A percentile compares a stretch with the other conserved stretches of the same genome.
phyloP scores from a whole-genome alignment of 106 monocot genomes.

The Dendrobium chrysotoxum region DNA sequence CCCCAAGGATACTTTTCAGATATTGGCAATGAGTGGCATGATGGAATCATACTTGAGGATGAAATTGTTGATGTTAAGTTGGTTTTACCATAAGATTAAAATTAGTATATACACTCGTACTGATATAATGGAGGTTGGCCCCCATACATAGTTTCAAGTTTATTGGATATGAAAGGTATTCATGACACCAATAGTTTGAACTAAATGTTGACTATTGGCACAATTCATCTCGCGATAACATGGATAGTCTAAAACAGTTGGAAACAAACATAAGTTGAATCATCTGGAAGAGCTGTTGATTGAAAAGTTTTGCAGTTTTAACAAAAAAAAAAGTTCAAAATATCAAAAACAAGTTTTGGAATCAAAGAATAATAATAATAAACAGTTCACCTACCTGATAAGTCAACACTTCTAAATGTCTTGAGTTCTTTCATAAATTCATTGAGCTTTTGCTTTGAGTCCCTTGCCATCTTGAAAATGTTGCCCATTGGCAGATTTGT shows the following conservation, averaged over 20 bases:
- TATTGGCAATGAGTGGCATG: background rate
- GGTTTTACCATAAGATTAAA: background rate
- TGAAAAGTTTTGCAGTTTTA: background rate
- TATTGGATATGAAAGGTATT: background rate
- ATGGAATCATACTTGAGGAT: background rate
- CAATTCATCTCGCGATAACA: background rate
- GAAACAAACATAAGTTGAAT: background rate
- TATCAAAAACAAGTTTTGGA: background rate
- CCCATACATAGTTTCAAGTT: background rate
- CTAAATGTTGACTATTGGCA: background rate
- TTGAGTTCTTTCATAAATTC: slow-evolving; percentile 86
- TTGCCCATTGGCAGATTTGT: slow-evolving; percentile 55
- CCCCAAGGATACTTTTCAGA: background rate
- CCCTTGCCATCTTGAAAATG: slow-evolving; percentile 57
- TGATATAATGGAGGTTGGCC: background rate
- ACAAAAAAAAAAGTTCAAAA: background rate
- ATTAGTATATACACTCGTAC: background rate
- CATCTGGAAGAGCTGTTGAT: background rate
- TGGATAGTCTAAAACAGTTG: background rate
- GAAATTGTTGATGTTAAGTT: background rate
- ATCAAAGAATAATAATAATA: background rate
- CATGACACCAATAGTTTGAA: background rate
- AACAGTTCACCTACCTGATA: slow-evolving; percentile 59
- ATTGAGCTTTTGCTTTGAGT: slow-evolving; percentile 77
- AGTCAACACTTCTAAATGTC: slow-evolving; percentile 74